Evolutionary conservation across 805 yeast species (phyloP), one percentile per base, ranked within the genome.

Genomic region (Candida namnaoensis): DNA sequence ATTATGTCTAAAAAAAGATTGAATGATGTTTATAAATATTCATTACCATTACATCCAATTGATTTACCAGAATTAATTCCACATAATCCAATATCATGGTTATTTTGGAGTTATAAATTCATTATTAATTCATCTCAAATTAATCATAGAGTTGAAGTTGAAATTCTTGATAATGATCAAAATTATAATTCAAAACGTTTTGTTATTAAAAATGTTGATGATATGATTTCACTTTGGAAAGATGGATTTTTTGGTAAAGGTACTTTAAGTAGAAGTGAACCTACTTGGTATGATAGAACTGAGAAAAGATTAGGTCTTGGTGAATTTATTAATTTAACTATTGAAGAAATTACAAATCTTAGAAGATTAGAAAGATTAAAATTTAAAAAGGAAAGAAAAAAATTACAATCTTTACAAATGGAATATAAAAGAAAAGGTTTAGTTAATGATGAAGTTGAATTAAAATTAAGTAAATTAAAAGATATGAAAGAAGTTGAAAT

Each of bases 181-280:
- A 4, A 11, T 30, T 43, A 74, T 48, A 64, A 60, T 35, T 73
- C 57, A 34, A 58, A 58, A 3, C 42, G 51, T 6, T 56, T 56
- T 33, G 52, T 57, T 11, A 72, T 83, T 5, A 48, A 47, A 3
- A 66, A 68, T 36, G 60, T 59, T 1, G 47, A 54, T 0, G 78
- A 71, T 30, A 80, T 82, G 77, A 49, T 53, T 19, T 60, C 61
- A 34, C 62, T 93, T 3, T 93, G 98, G 98, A 61, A 68, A 14
- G 72, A 72, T 50, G 99, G 99, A 1, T 93, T 88, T 56, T 93
- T 88, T 56, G 99, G 99, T 7, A 93, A 91, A 54, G 99, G 98
- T 2, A 74, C 76, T 3, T 64, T 88, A 37, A 85, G 96, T 32
- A 69, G 99, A 47, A 83, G 95, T 43, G 97, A 93, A 56, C 96